Evolutionary conservation across 495 filamentous ascomycete species (phyloP), one percentile per base, ranked within the genome.

Genomic region (Terfezia boudieri): DNA sequence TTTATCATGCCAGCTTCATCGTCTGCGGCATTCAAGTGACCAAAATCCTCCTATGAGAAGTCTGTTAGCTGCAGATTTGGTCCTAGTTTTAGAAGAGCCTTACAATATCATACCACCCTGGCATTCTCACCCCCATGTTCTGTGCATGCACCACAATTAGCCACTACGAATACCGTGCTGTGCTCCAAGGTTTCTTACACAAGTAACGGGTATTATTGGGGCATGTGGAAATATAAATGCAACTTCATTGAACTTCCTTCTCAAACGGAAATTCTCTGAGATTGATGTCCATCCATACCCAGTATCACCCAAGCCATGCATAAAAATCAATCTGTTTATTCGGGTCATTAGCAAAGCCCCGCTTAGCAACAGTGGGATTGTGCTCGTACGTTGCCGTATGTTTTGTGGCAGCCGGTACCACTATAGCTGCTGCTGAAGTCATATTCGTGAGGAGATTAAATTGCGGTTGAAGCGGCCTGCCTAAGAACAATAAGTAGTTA

Each of bases 141-240:
- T 86, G 58, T 55, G 37, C 35, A 22, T 4, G 41, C 26, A 32
- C 26, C 26, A 32, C 7, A 32, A 32, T 32, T 7, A 32, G 26
- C 26, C 26, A 1, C 26, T 5, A 7, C 26, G 4, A 1, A 32
- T 32, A 32, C 26, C 26, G 7, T 7, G 4, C 7, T 32, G 26
- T 2, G 4, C 26, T 32, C 7, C 7, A 32, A 4, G 26, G 26
- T 32, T 32, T 32, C 26, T 61, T 81, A 87, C 85, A 59, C 82
- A 71, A 38, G 86, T 88, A 64, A 98, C 85, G 26, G 89, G 86
- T 52, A 95, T 93, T 16, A 61, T 67, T 6, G 89, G 86, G n/a
- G 90, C 90, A 70, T 92, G 86, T 8, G 90, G 90, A 67, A 98
- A 82, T 59, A 98, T 76, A 69, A 95, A 98, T 57, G 83, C 74